Percentiles rank a stretch among this genome's conserved stretches.
Evolutionary conservation across 805 yeast genomes (phyloP).

Genomic region (Ogataea nakhonphanomensis): DNA sequence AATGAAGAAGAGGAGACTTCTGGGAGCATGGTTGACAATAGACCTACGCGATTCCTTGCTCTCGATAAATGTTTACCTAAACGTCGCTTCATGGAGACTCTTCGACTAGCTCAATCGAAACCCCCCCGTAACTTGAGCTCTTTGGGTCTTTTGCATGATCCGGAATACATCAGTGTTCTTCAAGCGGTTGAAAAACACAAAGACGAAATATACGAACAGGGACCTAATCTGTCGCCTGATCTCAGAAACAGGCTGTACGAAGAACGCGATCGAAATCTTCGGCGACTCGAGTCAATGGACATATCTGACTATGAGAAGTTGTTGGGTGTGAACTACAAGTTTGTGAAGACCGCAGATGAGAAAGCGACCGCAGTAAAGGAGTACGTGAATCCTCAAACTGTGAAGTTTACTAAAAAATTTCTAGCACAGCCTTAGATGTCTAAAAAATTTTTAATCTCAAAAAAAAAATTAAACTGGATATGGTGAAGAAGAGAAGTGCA

Average conservation of each 20-base stretch:
- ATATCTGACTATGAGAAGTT: conserved; percentile 8
- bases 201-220: conserved; percentile 4
- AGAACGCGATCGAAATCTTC: conserved; percentile 11
- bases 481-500: conserved; percentile 11
- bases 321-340: conserved; percentile 18
- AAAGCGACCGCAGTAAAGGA: conserved; percentile 12
- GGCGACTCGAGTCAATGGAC: conserved; percentile 6
- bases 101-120: conserved; percentile 39
- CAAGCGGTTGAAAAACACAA: conserved; percentile 21
- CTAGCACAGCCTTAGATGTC: conserved; percentile 6
- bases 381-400: conserved; percentile 31
- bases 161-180: conserved; percentile 31
- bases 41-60: conserved; percentile 56
- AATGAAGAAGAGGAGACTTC: conserved; percentile 11
- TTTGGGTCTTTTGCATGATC: conserved; percentile 32
- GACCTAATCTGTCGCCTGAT: conserved; percentile 6
- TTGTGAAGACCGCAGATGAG: conserved; percentile 21
- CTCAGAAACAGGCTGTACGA: conserved; percentile 16
- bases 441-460: conserved; percentile 10
- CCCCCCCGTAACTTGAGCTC: conserved; percentile 21
- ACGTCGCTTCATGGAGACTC: conserved; percentile 53
- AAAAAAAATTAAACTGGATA: conserved; percentile 4
- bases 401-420: conserved; percentile 18
- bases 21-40: conserved; percentile 6
- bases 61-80: conserved; percentile 79